Conservation (phyloP, 129 eudicot species). For the Flaveria sonorensis region DNA sequence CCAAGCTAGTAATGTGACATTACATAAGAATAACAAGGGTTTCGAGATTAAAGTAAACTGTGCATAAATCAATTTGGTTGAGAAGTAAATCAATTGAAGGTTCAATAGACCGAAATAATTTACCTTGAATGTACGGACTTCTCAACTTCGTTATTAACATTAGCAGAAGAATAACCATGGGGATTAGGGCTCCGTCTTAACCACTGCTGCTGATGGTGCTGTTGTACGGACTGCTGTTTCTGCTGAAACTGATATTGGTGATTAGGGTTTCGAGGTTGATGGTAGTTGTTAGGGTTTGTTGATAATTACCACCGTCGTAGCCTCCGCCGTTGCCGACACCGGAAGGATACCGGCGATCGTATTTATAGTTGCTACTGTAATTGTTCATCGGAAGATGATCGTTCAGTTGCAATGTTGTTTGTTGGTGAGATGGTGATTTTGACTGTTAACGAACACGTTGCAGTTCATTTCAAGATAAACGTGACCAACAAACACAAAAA, state of each 20-base stretch:
- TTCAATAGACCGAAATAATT: not conserved
- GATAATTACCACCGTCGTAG: slow-evolving; percentile 30
- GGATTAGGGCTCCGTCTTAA: slow-evolving; percentile 36
- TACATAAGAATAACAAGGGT: too few species aligned
- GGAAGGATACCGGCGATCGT: slow-evolving; percentile 7
- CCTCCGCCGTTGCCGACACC: slow-evolving; percentile 32
- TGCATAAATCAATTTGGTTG: too few species aligned
- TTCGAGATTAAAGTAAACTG: too few species aligned
- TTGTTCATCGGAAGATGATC: slow-evolving; percentile 30
- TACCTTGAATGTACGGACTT: slow-evolving; percentile 37
- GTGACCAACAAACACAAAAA: too few species aligned
- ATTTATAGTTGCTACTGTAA: not conserved
- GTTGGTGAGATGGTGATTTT: too few species aligned
- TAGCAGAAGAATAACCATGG: not conserved
- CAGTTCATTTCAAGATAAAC: too few species aligned
- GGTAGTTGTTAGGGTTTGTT: slow-evolving; percentile 37
- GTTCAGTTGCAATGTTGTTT: too few species aligned
- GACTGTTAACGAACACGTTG: too few species aligned
- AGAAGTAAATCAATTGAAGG: not conserved
- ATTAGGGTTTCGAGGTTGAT: slow-evolving; percentile 28
- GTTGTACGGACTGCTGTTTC: slow-evolving; percentile 18
- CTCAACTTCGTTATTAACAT: slow-evolving; percentile 19
- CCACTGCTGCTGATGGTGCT: slow-evolving; percentile 41
- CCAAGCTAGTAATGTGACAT: not conserved
- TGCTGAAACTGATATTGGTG: slow-evolving; percentile 14